These are phyloP conservation scores for Phoenix roebelenii DNA, from an alignment of 176 grass and related monocot species.

Conservation along the genomic window DNA sequence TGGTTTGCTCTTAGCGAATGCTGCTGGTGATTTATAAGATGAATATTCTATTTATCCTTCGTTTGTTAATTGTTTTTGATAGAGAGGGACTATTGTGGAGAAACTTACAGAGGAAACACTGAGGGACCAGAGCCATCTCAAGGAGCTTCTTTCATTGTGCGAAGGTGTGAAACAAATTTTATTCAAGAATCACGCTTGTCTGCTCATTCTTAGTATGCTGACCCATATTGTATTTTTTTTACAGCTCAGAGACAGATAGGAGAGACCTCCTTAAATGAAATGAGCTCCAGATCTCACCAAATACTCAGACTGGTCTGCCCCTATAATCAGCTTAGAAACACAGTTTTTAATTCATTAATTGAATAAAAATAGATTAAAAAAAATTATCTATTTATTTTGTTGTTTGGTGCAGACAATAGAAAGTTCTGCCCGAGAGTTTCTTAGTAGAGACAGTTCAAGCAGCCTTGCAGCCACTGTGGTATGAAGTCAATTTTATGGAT, in stretches of 20 bases:
- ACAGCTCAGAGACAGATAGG: conserved; percentile 85
- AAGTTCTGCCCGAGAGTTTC: conserved; percentile 49
- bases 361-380: too few relatives aligned
- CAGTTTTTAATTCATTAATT: too few relatives aligned
- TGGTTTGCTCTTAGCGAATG: conserved; percentile 5
- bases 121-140: conserved; percentile 60
- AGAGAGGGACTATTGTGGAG: conserved; percentile 93
- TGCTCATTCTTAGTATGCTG: too few relatives aligned
- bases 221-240: background rate
- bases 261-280: conserved; percentile 74
- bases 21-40: background rate
- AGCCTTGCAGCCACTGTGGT: conserved; percentile 78
- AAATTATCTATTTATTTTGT: too few relatives aligned
- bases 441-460: conserved; percentile 43
- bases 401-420: conserved; percentile 42
- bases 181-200: background rate
- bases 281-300: conserved; percentile 88
- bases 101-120: conserved; percentile 78
- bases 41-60: background rate
- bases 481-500: conserved; percentile 5
- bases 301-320: conserved; percentile 76
- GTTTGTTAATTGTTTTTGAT: conserved; percentile 11
- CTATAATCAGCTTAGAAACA: background rate
- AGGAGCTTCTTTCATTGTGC: conserved; percentile 70
- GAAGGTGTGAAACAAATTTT: conserved; percentile 33